Evolutionary conservation across 2,329 filamentous ascomycete genomes (phyloP).

Genomic region (Aspergillus neoniger): DNA sequence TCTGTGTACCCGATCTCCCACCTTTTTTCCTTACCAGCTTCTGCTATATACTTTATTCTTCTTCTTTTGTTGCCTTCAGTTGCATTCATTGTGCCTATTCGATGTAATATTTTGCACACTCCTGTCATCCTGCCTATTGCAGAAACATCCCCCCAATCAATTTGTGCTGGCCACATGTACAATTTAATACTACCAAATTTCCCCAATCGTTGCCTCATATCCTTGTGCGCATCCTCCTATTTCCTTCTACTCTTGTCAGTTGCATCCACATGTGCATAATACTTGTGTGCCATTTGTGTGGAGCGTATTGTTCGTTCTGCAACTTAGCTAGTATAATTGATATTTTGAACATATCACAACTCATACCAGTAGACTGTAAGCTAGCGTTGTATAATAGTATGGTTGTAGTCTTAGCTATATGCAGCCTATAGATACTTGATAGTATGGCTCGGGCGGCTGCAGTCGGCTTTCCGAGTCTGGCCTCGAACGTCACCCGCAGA

Average conservation of each 20-base stretch:
- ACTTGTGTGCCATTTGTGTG: constrained; percentile 18
- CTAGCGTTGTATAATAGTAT: too few species aligned
- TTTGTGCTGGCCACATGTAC: constrained; percentile 48
- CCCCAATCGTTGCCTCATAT: constrained; percentile 38
- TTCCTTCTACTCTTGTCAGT: constrained; percentile 23
- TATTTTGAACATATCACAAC: too few species aligned
- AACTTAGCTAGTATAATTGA: constrained; percentile 25
- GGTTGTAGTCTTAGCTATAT: too few species aligned
- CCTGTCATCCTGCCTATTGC: constrained; percentile 18
- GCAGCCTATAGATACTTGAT: too few species aligned
- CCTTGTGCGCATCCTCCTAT: constrained; percentile 33
- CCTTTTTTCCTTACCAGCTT: constrained; percentile 21
- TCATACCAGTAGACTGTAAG: too few species aligned
- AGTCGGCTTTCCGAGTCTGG: too few species aligned
- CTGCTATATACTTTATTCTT: constrained; percentile 23
- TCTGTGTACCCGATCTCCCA: constrained; percentile 26
- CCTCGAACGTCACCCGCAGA: too few species aligned
- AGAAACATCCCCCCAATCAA: constrained; percentile 17
- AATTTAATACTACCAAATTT: constrained; percentile 35
- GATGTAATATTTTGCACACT: constrained; percentile 37
- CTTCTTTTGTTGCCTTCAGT: neutral
- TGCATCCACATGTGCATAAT: constrained; percentile 23
- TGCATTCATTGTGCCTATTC: constrained; percentile 28
- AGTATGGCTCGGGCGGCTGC: too few species aligned
- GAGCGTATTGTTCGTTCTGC: constrained; percentile 17